Evolutionary conservation across 208 protist species (phyloP), one percentile per base, ranked within the genome.

Genomic region (Wallacemonas collosoma): DNA sequence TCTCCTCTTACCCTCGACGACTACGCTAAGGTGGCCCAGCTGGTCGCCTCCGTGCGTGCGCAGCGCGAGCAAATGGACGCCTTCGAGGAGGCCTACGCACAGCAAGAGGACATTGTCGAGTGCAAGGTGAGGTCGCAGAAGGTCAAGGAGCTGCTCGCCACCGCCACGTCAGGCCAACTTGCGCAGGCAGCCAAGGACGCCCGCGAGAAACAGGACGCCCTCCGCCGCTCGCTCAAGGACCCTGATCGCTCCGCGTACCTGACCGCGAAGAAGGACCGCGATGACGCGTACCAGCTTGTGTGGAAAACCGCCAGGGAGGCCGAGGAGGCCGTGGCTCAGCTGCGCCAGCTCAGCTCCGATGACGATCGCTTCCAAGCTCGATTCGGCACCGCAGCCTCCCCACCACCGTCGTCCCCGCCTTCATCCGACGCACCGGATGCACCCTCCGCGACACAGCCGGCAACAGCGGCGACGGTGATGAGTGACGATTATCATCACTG

Each of bases 301-400:
- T 89, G 83, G 82, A 63, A 79, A 43, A 75, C 72, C 1, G 84
- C 87, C n/a, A 44, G 47, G 5, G 53, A 77, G 50, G 72, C 77
- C 5, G 72, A 78, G 39, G 51, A 71, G n/a, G 83, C 87, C 47
- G 76, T 89, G 35, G 38, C 15, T 43, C 45, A 89, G 77, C 75
- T 92, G 9, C 57, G 56, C 12, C 44, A 54, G n/a, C 77, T 92
- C 8, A 81, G 81, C 3, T 76, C 74, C 35, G 81, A 82, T 55
- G 83, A 89, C 71, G 71, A 81, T 47, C 17, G 57, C 63, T 81
- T 91, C 36, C 85, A 79, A 55, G 61, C 75, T 26, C 68, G 72
- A 43, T 84, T 80, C 11, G 80, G 78, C 2, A 9, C 68, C 2
- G 55, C 63, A 8, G 53, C 8, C 48, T 15, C 26, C 68, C 14